Evolutionary conservation across 257 asterid genomes (phyloP).

Genomic region (Solanum bulbocastanum): DNA sequence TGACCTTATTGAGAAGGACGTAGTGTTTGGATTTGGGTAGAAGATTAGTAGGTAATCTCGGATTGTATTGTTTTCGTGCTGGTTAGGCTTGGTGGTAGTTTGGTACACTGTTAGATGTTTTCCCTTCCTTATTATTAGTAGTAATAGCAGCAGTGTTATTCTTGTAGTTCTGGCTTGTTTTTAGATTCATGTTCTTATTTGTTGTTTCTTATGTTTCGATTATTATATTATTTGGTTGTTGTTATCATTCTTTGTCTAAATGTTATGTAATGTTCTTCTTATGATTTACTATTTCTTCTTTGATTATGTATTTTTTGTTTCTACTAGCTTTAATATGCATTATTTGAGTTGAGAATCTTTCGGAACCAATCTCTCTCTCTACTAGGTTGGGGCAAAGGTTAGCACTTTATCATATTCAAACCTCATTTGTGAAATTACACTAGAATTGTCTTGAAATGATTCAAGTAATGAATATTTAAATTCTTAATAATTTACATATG

Average conservation of each 20-base stretch:
- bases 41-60: not conserved
- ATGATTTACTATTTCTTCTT: not conserved
- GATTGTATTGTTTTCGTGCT: not conserved
- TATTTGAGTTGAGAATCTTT: not conserved
- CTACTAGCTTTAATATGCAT: not conserved
- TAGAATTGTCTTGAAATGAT: not conserved
- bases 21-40: not conserved
- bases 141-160: not conserved
- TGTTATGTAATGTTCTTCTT: not conserved
- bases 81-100: not conserved
- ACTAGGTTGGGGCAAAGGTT: not conserved
- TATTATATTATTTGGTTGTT: not conserved
- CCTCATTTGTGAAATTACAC: rapidly evolving
- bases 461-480: not conserved
- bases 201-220: not conserved
- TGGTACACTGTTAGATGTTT: not conserved
- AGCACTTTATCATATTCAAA: not conserved
- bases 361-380: not conserved
- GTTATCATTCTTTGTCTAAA: not conserved
- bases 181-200: not conserved
- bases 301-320: not conserved
- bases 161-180: not conserved
- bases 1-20: not conserved
- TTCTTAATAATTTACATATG: not conserved
- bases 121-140: not conserved